A percentile compares a stretch with the other conserved stretches of the same genome.
These are phyloP conservation scores for Strombidium stylifer DNA, from an alignment of 73 alveolate genomes.

Conservation along the genomic window DNA sequence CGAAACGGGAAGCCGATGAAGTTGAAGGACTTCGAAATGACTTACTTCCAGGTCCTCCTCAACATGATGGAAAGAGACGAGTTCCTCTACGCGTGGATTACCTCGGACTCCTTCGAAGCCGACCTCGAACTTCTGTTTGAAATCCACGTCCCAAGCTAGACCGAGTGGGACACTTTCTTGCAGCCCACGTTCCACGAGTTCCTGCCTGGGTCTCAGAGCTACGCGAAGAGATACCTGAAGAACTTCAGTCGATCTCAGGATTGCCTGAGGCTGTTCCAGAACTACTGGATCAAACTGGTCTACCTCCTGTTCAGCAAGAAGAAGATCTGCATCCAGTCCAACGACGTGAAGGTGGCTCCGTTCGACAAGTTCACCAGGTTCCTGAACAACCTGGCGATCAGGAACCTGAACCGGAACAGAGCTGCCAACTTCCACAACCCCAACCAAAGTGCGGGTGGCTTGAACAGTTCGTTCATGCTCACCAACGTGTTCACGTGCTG, in stretches of 20 bases:
- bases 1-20: too few relatives aligned
- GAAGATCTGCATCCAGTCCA: neutral
- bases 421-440: slow-evolving; percentile 20
- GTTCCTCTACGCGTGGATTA: slow-evolving; percentile 32
- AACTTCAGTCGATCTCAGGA: neutral
- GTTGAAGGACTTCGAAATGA: slow-evolving; percentile 14
- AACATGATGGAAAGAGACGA: slow-evolving; percentile 2
- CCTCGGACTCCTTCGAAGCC: slow-evolving; percentile 1
- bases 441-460: too few relatives aligned
- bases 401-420: slow-evolving; percentile 18
- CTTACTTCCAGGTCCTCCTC: slow-evolving; percentile 5
- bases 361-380: neutral
- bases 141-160: slow-evolving; percentile 6
- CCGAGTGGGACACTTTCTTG: neutral
- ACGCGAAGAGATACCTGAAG: neutral
- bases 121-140: slow-evolving; percentile 21
- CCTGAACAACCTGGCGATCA: slow-evolving; percentile 10
- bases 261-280: neutral
- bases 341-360: slow-evolving; percentile 12
- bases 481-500: slow-evolving; percentile 21
- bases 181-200: slow-evolving; percentile 1
- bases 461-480: slow-evolving; percentile 8
- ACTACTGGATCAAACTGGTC: slow-evolving; percentile 16
- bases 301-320: slow-evolving; percentile 3
- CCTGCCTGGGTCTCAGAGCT: slow-evolving; percentile 2